Conservation (phyloP, 208 protist species). For the Leishmania aethiopica region DNA sequence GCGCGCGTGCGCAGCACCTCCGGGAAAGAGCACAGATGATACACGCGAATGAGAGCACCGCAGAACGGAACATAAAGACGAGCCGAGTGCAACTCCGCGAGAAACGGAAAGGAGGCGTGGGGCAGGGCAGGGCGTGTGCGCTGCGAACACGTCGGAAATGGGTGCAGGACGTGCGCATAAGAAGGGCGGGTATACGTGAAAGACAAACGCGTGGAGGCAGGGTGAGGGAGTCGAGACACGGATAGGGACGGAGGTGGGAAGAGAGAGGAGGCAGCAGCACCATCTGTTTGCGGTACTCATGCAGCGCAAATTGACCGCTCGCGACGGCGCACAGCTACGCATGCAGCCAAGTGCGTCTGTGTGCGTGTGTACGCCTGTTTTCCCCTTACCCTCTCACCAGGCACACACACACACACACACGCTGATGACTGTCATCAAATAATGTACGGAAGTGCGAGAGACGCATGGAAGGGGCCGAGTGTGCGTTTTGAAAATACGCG, state of each 20-base stretch:
- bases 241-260: background rate
- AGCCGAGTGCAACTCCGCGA: background rate
- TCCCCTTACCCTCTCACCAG: background rate
- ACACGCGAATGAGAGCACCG: background rate
- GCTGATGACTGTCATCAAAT: background rate
- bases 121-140: background rate
- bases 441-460: constrained; percentile 6
- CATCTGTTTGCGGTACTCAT: background rate
- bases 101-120: background rate
- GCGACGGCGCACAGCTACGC: background rate
- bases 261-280: background rate
- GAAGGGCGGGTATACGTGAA: background rate
- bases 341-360: background rate
- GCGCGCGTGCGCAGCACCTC: too few relatives aligned
- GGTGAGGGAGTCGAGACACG: background rate
- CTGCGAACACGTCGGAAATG: background rate
- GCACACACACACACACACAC: background rate
- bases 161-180: background rate
- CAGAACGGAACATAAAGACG: background rate
- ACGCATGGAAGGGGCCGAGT: background rate
- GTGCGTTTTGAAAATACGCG: background rate
- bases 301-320: background rate
- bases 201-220: background rate
- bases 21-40: background rate
- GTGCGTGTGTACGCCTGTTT: background rate